Percentiles rank a stretch among this genome's conserved stretches.
Evolutionary conservation across 352 stramenopile genomes (phyloP).

Genomic region (Globisporangium splendens): DNA sequence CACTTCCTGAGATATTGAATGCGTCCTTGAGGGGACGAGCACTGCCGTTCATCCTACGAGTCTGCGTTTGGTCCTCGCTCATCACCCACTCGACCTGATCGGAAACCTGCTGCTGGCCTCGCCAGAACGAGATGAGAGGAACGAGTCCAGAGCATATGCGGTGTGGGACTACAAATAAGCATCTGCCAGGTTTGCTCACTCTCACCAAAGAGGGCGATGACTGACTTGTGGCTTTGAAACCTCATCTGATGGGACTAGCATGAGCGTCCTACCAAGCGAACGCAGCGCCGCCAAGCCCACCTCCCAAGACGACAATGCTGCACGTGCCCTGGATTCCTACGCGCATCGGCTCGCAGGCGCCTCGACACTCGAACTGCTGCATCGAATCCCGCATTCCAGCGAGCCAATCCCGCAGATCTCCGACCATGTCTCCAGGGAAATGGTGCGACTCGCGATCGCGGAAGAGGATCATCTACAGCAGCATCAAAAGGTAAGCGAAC

Average conservation of each 20-base stretch:
- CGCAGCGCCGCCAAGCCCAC: neutral
- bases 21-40: no score
- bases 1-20: no score
- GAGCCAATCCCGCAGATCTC: constrained; percentile 3
- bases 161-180: constrained; percentile 3
- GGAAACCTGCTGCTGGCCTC: neutral
- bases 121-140: neutral
- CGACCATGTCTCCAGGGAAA: constrained; percentile 39
- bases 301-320: constrained; percentile 2
- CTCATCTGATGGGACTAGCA: neutral
- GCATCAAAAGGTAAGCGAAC: constrained; percentile 6
- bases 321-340: constrained; percentile 22
- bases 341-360: constrained; percentile 22
- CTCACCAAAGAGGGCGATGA: no score
- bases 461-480: constrained; percentile 12
- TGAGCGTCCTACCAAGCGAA: neutral
- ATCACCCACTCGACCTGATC: constrained; percentile 5
- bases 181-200: neutral
- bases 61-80: neutral
- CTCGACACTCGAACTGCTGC: constrained; percentile 66
- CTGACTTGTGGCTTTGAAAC: no score
- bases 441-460: constrained; percentile 28
- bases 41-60: no score
- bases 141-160: neutral
- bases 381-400: constrained; percentile 18